A percentile compares a stretch with the other conserved stretches of the same genome.
phyloP scores from a whole-genome alignment of 2,329 filamentous ascomycete genomes.

The Monilinia fructicola region DNA sequence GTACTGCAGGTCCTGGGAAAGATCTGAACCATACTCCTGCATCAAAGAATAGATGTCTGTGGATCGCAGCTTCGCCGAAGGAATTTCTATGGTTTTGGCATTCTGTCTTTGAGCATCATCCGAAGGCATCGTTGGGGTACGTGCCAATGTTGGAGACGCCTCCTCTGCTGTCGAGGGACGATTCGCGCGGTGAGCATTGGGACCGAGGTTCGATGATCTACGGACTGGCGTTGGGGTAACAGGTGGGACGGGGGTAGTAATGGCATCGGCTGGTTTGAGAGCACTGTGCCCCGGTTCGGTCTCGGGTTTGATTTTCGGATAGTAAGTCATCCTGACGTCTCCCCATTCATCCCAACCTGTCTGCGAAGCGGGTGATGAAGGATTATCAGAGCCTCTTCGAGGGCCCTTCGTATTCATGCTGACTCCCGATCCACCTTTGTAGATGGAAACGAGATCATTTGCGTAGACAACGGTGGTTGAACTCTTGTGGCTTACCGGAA shows the following conservation, averaged over 20 bases:
- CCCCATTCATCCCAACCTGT: constrained; percentile 74
- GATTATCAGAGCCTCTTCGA: constrained; percentile 37
- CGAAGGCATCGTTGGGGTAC: constrained; percentile 30
- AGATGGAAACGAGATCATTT: constrained; percentile 79
- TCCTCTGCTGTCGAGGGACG: constrained; percentile 42
- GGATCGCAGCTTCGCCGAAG: constrained; percentile 51
- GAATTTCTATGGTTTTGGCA: constrained; percentile 49
- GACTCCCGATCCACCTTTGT: constrained; percentile 52
- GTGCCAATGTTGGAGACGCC: constrained; percentile 35
- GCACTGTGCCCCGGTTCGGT: constrained; percentile 33
- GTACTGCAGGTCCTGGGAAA: constrained; percentile 74
- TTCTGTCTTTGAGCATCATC: constrained; percentile 36
- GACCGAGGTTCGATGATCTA: constrained; percentile 40
- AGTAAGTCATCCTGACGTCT: constrained; percentile 78
- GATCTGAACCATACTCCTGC: constrained; percentile 55
- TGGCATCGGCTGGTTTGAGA: constrained; percentile 36
- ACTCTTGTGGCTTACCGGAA: constrained; percentile 44
- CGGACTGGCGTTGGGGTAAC: constrained; percentile 41
- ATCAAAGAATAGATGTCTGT: constrained; percentile 58
- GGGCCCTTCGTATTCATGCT: constrained; percentile 38
- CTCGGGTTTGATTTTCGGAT: constrained; percentile 47
- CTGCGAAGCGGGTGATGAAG: constrained; percentile 34
- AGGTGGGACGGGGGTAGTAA: constrained; percentile 33
- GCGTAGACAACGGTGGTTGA: constrained; percentile 63
- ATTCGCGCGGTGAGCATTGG: constrained; percentile 37